Evolutionary conservation across 2,329 filamentous ascomycete genomes (phyloP).

Genomic region (Chaetomiaceae sp.): DNA sequence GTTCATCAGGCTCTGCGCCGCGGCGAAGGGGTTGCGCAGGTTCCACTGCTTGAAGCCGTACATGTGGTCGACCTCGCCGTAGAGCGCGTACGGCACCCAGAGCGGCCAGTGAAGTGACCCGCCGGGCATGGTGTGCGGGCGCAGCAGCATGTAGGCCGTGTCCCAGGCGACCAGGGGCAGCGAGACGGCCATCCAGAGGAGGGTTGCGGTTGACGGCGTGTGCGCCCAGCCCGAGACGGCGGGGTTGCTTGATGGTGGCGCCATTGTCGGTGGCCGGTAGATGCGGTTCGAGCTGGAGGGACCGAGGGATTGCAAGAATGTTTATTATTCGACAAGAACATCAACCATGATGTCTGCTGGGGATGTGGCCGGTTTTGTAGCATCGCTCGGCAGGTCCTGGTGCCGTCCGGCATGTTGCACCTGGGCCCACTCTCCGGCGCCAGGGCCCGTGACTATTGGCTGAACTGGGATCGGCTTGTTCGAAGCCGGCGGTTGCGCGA

Average conservation of each 20-base stretch:
- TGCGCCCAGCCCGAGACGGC: constrained; percentile 31
- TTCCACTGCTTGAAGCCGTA: constrained; percentile 75
- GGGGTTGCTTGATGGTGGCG: neutral
- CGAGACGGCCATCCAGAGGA: constrained; percentile 70
- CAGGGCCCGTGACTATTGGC: neutral
- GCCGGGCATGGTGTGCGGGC: constrained; percentile 77
- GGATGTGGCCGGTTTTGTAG: neutral
- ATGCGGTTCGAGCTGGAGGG: no score
- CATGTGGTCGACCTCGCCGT: constrained; percentile 73
- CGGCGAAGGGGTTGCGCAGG: constrained; percentile 67
- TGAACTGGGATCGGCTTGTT: no score
- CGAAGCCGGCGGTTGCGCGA: neutral
- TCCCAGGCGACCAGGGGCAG: constrained; percentile 81
- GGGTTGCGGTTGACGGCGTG: constrained; percentile 42
- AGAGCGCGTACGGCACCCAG: constrained; percentile 74
- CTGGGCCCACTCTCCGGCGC: no score
- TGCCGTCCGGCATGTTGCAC: no score
- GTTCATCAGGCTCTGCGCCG: constrained; percentile 59
- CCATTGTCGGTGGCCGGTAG: neutral
- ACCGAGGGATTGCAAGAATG: no score
- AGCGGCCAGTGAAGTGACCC: constrained; percentile 67
- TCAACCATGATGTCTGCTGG: no score
- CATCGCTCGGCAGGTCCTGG: no score
- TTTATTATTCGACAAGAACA: no score
- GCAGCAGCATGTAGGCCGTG: constrained; percentile 69